A percentile compares a stretch with the other conserved stretches of the same genome.
phyloP scores from a whole-genome alignment of 768 basidiomycete species.

The Daedalea quercina region DNA sequence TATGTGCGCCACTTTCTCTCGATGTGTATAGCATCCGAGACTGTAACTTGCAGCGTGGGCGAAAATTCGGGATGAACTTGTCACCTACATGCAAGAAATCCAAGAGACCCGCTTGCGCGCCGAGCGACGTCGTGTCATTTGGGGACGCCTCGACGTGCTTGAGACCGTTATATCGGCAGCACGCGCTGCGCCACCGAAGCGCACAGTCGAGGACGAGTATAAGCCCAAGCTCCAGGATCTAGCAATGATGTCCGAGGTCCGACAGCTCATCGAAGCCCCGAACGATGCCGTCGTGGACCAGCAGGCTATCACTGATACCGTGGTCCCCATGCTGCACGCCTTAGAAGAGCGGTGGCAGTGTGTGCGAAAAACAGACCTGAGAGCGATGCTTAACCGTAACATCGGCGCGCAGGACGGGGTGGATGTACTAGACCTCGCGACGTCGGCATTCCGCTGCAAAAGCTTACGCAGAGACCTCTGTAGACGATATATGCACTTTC shows the following conservation, averaged over 20 bases:
- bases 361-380: too few relatives aligned
- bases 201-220: not conserved
- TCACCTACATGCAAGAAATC: conserved; percentile 2
- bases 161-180: not conserved
- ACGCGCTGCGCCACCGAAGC: not conserved
- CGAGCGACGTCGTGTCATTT: not conserved
- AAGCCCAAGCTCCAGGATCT: not conserved
- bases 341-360: too few relatives aligned
- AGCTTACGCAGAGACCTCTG: too few relatives aligned
- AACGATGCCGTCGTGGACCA: not conserved
- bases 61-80: not conserved
- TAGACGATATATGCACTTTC: too few relatives aligned
- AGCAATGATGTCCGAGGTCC: conserved; percentile 1
- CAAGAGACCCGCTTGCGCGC: not conserved
- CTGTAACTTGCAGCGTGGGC: conserved; percentile 1
- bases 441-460: too few relatives aligned
- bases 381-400: too few relatives aligned
- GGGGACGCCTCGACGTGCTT: not conserved
- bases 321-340: too few relatives aligned
- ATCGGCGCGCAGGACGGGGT: too few relatives aligned
- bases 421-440: too few relatives aligned
- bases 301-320: not conserved
- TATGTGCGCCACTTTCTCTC: too few relatives aligned
- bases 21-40: too few relatives aligned
- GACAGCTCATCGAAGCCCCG: not conserved